Base-by-base conservation (phyloP, 768 basidiomycete genomes). In the Clathrus columnatus region DNA sequence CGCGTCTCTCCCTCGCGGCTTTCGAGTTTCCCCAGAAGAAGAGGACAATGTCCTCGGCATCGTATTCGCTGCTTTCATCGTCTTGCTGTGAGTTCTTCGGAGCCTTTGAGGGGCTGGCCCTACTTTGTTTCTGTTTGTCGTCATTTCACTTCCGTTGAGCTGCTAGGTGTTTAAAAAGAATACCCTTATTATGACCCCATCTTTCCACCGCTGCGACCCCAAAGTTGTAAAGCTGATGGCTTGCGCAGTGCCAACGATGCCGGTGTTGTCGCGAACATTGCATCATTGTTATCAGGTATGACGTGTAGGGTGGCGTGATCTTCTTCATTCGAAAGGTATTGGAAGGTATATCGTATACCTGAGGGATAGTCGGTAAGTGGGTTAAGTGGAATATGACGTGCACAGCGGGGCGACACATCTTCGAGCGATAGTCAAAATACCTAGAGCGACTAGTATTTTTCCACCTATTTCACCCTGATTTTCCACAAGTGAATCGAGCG, bases 171-270 rank as follows among this genome's bases (percentile, higher is more conserved):
- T 57, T 51, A 43, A 61, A 57, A 47, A 63, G 36, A 20, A 45
- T 57, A 21, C 11, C 36, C 28, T 30, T 45, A 42, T 47, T 47
- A 11, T 42, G 61, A 29, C 66, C 67, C 66, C 67, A 67, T 42
- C 56, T 56, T 56, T 61, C 61, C 28, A 67, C 59, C 29, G 65
- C 65, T 45, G 67, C 63, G 36, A 63, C 62, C 28, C 67, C 67
- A 53, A 67, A 68, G 45, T 64, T 65, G 57, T 68, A 68, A 52
- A 36, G 4, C 36, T 8, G 36, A 36, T 2, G 36, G 36, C n/a
- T 36, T 36, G 4, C 4, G 36, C 4, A 36, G 36, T 36, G 10
- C 7, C 4, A n/a, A 36, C 7, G 36, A 11, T 11, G 4, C 7
- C 36, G n/a, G n/a, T 11, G n/a, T 14, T 4, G 36, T 62, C 57